These are phyloP conservation scores for Samsoniella hepiali DNA, from an alignment of 2,329 filamentous ascomycete genomes.

Conservation along the genomic window DNA sequence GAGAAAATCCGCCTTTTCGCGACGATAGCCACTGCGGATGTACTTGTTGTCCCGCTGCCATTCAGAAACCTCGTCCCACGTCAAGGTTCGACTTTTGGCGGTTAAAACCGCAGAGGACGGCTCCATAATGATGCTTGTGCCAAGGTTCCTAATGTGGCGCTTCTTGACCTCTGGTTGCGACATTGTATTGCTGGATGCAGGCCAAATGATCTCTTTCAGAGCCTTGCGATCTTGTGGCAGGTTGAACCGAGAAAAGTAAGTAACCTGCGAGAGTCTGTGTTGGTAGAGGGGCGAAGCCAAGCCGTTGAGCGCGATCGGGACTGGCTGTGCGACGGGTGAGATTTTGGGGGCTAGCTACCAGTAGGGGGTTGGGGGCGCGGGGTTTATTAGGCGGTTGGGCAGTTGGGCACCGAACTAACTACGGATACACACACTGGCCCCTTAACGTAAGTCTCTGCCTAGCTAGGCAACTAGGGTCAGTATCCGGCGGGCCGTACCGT, in stretches of 20 bases:
- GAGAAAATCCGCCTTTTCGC: background rate
- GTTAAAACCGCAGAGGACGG: background rate
- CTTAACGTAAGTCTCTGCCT: too few species aligned
- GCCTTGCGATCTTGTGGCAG: background rate
- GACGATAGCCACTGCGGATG: conserved; percentile 13
- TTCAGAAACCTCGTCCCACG: conserved; percentile 13
- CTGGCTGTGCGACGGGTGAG: too few species aligned
- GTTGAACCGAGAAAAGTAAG: background rate
- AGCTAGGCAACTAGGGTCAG: too few species aligned
- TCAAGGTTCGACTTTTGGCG: conserved; percentile 15
- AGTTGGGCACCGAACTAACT: too few species aligned
- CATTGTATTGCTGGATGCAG: background rate
- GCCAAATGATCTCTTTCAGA: background rate
- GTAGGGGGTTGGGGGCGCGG: too few species aligned
- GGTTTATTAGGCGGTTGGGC: too few species aligned
- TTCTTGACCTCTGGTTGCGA: background rate
- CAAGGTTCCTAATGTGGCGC: background rate
- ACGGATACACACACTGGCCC: too few species aligned
- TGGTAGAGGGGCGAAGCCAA: background rate
- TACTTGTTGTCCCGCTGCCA: conserved; percentile 21
- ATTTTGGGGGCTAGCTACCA: too few species aligned
- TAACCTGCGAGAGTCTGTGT: background rate
- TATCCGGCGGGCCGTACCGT: too few species aligned
- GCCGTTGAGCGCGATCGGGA: background rate
- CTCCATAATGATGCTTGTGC: background rate